Conservation (phyloP, 352 stramenopile genomes). For the Globisporangium irregulare region DNA sequence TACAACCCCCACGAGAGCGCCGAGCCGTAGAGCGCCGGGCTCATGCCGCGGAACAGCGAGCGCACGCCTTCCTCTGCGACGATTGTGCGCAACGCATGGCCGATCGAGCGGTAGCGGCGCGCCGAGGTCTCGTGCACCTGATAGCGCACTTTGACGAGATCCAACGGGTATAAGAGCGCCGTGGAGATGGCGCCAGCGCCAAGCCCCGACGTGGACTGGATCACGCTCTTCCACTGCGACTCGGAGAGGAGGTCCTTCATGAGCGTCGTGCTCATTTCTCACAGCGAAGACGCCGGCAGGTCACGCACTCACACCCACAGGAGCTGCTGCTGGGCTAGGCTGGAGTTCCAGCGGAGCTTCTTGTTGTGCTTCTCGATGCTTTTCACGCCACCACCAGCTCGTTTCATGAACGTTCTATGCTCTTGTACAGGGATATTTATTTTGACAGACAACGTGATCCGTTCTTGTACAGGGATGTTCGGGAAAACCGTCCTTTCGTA, state of each 20-base stretch:
- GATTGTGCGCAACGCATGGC: constrained; percentile 73
- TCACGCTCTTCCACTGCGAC: constrained; percentile 63
- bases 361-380: constrained; percentile 1
- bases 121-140: constrained; percentile 92
- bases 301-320: neutral
- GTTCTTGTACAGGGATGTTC: neutral
- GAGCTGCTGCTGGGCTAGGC: neutral
- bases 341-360: neutral
- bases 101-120: constrained; percentile 63
- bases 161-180: constrained; percentile 92
- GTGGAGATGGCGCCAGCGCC: constrained; percentile 80
- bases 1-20: constrained; percentile 97
- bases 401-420: constrained; percentile 5
- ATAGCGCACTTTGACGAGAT: constrained; percentile 97
- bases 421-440: constrained; percentile 6
- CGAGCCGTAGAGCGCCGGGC: constrained; percentile 94
- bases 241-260: constrained; percentile 52
- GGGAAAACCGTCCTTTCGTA: neutral
- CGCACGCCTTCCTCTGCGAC: constrained; percentile 83
- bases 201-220: constrained; percentile 65
- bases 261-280: constrained; percentile 10
- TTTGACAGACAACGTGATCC: constrained; percentile 4
- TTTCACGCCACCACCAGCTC: constrained; percentile 17
- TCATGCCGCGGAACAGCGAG: constrained; percentile 93
- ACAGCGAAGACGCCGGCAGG: neutral